Evolutionary conservation across 2,329 filamentous ascomycete genomes (phyloP), one percentile per base, ranked within the genome.

Genomic region (Byssothecium circinans): DNA sequence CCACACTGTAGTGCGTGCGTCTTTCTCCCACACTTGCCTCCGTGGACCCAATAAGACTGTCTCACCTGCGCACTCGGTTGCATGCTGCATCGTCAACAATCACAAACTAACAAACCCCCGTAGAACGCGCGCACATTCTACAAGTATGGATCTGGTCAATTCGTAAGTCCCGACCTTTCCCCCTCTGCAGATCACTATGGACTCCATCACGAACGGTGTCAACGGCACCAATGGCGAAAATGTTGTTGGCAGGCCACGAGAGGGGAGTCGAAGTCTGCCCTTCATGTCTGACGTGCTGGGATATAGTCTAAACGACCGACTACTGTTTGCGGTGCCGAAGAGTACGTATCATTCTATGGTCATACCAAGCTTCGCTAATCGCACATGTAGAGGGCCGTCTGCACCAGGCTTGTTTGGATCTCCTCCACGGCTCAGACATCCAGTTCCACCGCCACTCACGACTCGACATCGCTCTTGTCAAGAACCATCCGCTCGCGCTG

Each of bases 271-370:
- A 37, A 64, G 62, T 61, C 53, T 71, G 38, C 71, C 65, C 29
- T 70, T 61, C 57, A 54, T 74, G 58, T 73, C 69, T 72, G 65
- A 72, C 68, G 47, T 62, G 17, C 45, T 68, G 46, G 62, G 60
- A n/a, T 59, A 65, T 58, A 95, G 91, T 78, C 81, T 96, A 69
- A 90, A 94, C 79, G 91, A 92, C 68, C 88, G 94, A 58, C 82
- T 97, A 47, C 83, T 97, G 54, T 96, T 99, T 70, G 94, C 94
- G 53, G 89, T 99, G n/a, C 94, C 94, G 52, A 99, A 99, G 78
- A 99, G 90, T 91, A 78, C 78, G 88, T 84, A 45, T 41, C 23
- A 15, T 10, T n/a, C 25, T 20, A 19, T 23, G 12, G 8, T 20
- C 18, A 12, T 11, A 2, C 27, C 14, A 30, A 18, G 22, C n/a